These are phyloP conservation scores for Pseudogymnoascus sp. DNA, from an alignment of 2,329 filamentous ascomycete genomes.

Conservation along the genomic window DNA sequence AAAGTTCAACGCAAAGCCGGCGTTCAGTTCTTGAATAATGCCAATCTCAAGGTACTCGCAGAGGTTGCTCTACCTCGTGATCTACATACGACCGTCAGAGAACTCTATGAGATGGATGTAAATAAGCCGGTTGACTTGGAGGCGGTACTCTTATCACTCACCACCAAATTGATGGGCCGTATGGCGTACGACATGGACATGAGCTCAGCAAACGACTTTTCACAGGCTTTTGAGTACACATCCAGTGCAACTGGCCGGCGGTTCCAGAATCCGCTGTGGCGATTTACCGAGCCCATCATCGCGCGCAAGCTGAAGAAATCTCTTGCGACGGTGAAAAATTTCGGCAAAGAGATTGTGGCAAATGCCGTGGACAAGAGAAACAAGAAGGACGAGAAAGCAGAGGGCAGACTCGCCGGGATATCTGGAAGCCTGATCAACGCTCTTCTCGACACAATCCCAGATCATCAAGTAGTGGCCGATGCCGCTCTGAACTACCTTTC, in stretches of 20 bases:
- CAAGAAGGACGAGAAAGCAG: constrained; percentile 20
- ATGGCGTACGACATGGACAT: constrained; percentile 67
- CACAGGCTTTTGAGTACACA: constrained; percentile 53
- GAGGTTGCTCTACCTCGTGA: constrained; percentile 50
- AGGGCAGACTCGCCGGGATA: constrained; percentile 31
- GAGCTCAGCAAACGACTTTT: constrained; percentile 54
- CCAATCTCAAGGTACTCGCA: constrained; percentile 51
- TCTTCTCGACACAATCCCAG: constrained; percentile 48
- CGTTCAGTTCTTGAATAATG: constrained; percentile 48
- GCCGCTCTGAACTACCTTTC: constrained; percentile 61
- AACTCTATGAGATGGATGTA: constrained; percentile 30
- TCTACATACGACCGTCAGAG: constrained; percentile 36
- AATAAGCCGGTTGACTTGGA: constrained; percentile 45
- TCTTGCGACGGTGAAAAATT: constrained; percentile 44
- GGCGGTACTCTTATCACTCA: constrained; percentile 55
- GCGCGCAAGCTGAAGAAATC: constrained; percentile 42
- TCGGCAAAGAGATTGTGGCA: constrained; percentile 50
- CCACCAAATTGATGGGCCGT: constrained; percentile 58
- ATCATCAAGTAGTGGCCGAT: constrained; percentile 53
- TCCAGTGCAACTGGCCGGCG: constrained; percentile 53
- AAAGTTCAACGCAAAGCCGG: constrained; percentile 56
- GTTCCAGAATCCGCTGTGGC: constrained; percentile 61
- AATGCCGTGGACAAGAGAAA: constrained; percentile 41
- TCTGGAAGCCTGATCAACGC: constrained; percentile 55
- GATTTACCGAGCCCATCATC: constrained; percentile 48